Base-by-base conservation (phyloP, 306 rosid genomes). In the Vigna nakashimae region DNA sequence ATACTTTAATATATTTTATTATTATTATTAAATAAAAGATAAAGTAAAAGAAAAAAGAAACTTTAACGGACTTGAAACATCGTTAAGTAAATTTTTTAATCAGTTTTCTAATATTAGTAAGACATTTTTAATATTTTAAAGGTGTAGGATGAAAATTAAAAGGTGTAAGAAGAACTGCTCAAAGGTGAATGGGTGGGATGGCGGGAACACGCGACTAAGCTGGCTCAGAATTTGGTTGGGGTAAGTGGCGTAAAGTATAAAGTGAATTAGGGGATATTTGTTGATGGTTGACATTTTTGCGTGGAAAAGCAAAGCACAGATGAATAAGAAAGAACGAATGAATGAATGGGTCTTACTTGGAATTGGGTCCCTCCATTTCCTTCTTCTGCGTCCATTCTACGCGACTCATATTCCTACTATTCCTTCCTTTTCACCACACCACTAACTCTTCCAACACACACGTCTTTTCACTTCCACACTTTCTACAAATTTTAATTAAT, bases 371-470 rank as follows among this genome's bases (percentile, higher is more conserved):
- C 75, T 17, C 55, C 1, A 58, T 70, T 59, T 74, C 68, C 72
- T 48, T 20, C 26, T 18, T 49, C 77, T 59, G 84, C 84, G 72
- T 81, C 60, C 60, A 75, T 72, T 65, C 67, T 68, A 75, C 76
- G 84, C 84, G 24, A 81, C 42, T 56, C 72, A 15, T 43, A 56
- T 59, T 81, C 55, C 52, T 70, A 70, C 52, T 70, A 70, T 48
- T 70, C 24, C 28, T 40, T 40, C 52, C 65, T 65, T 53, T 15
- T 24, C 15, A 59, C 60, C 7, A 22, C 49, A 1, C 57, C 59
- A 73, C 45, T 17, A 32, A 48, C 1, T 49, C 52, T n/a, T 50
- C 20, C 56, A 26, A 18, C 50, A 52, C 50, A 34, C 14, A 6
- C 13, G 36, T 53, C 62, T 52, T 71, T 32, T 62, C 45, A 7